Evolutionary conservation across 2,329 filamentous ascomycete species (phyloP).

Genomic region (Ploettnerulaceae sp.): DNA sequence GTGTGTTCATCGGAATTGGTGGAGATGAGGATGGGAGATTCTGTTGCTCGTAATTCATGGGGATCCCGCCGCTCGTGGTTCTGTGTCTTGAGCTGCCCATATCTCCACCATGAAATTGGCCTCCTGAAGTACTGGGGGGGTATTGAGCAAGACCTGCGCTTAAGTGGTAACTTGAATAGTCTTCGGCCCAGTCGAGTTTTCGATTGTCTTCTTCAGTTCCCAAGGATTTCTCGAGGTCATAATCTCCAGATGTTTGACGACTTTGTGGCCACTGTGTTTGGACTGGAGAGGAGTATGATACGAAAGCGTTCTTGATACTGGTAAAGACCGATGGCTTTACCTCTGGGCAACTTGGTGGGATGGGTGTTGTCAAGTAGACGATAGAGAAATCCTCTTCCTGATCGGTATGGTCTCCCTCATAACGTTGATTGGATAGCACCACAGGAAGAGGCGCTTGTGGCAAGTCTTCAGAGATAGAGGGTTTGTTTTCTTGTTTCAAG

Average conservation of each 20-base stretch:
- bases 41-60: not conserved
- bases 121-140: not conserved
- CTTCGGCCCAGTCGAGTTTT: not conserved
- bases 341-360: not conserved
- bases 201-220: not conserved
- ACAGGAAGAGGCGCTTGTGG: constrained; percentile 16
- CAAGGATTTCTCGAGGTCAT: not conserved
- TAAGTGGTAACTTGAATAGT: constrained; percentile 2
- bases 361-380: not conserved
- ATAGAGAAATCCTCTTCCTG: not conserved
- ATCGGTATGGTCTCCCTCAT: not conserved
- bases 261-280: constrained; percentile 4
- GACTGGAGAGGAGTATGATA: constrained; percentile 2
- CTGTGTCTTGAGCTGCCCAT: not conserved
- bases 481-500: not conserved
- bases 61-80: not conserved
- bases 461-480: constrained; percentile 4
- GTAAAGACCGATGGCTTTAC: not conserved
- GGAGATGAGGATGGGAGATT: not conserved
- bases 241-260: not conserved
- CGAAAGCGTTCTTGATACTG: constrained; percentile 1
- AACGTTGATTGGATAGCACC: constrained; percentile 1
- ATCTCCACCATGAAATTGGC: not conserved
- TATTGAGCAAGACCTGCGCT: constrained; percentile 1
- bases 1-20: constrained; percentile 1